These are phyloP conservation scores for Lachnellula occidentalis DNA, from an alignment of 2,329 filamentous ascomycete genomes.

Conservation along the genomic window DNA sequence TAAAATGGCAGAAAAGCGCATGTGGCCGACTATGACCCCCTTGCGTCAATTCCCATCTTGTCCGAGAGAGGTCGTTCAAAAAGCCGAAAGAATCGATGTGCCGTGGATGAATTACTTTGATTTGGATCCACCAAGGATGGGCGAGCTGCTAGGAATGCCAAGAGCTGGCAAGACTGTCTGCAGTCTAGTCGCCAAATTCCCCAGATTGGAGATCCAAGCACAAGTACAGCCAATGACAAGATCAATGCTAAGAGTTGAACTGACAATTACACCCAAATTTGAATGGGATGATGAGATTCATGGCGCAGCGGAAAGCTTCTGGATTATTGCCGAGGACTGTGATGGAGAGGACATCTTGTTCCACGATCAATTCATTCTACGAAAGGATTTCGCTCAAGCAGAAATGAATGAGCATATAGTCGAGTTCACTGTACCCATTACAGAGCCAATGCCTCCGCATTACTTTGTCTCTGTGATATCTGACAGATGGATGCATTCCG, in stretches of 20 bases:
- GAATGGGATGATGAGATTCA: constrained; percentile 91
- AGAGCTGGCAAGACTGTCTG: constrained; percentile 84
- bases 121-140: constrained; percentile 92
- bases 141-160: constrained; percentile 84
- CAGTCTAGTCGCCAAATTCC: constrained; percentile 84
- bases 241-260: constrained; percentile 83
- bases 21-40: constrained; percentile 99
- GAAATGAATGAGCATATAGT: constrained; percentile 92
- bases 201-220: constrained; percentile 84
- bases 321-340: constrained; percentile 95
- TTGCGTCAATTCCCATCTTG: constrained; percentile 83
- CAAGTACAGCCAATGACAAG: constrained; percentile 92
- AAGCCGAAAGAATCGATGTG: constrained; percentile 91
- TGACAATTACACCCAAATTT: constrained; percentile 90
- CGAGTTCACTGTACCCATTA: constrained; percentile 93
- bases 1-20: constrained; percentile 98
- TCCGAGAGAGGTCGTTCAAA: constrained; percentile 79
- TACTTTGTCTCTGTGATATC: constrained; percentile 96
- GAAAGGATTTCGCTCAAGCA: constrained; percentile 77
- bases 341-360: constrained; percentile 95
- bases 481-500: constrained; percentile 97
- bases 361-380: constrained; percentile 88
- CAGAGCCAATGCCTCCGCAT: constrained; percentile 96
- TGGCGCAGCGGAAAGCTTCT: constrained; percentile 85
- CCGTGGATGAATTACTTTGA: constrained; percentile 94